These are phyloP conservation scores for Leucosporidium yakuticum DNA, from an alignment of 768 basidiomycete genomes.

Conservation along the genomic window DNA sequence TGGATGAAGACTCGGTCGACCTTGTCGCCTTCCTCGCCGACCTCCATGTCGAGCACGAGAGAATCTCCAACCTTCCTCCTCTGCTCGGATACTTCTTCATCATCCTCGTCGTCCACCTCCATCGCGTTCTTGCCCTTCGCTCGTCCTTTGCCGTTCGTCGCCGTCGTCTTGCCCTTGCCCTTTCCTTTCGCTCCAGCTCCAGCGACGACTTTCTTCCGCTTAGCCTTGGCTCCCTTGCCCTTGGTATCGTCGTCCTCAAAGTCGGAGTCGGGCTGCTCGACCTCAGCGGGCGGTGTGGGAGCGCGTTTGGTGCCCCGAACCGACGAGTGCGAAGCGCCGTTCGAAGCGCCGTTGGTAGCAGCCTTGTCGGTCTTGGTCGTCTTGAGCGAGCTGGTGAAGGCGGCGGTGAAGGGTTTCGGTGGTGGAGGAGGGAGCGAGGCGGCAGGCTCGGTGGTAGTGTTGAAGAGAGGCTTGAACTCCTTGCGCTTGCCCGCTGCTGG, in stretches of 20 bases:
- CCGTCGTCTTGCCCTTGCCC: not conserved
- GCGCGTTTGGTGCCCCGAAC: not conserved
- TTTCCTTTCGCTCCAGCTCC: not conserved
- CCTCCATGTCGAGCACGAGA: constrained; percentile 2
- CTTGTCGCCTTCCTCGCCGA: not conserved
- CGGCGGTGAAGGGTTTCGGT: not conserved
- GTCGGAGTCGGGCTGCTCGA: constrained; percentile 10
- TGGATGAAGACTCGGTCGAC: constrained; percentile 13
- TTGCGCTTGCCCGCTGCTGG: constrained; percentile 1
- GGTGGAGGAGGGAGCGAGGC: not conserved
- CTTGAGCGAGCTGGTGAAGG: not conserved
- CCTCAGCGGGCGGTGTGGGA: not conserved
- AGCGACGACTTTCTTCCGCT: constrained; percentile 7
- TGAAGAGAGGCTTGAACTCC: constrained; percentile 19
- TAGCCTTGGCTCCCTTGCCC: not conserved
- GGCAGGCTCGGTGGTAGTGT: not conserved
- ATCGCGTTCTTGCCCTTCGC: not conserved
- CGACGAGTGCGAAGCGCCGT: not conserved
- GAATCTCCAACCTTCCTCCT: not conserved
- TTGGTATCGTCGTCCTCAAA: not conserved
- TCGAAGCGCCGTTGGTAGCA: constrained; percentile 1
- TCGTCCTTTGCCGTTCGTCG: not conserved
- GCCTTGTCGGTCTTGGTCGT: constrained; percentile 12
- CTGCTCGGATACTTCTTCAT: not conserved
- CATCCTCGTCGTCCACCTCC: constrained; percentile 3